phyloP scores from a whole-genome alignment of 768 basidiomycete genomes.

The Clitopilus passeckerianus region DNA sequence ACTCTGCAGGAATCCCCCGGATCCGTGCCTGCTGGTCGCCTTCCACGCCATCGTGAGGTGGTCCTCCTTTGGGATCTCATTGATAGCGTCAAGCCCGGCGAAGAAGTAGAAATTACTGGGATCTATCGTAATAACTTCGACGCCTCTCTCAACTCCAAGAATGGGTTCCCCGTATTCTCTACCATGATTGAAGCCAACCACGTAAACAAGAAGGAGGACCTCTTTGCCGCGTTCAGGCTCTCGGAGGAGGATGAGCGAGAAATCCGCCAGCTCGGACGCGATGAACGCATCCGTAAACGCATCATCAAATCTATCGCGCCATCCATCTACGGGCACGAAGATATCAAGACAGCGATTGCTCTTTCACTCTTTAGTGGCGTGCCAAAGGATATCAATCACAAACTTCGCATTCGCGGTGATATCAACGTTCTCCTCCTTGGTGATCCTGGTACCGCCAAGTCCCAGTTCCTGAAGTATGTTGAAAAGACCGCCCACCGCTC shows the following conservation, averaged over 20 bases:
- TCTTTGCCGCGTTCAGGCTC: constrained; percentile 96
- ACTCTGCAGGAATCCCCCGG: constrained; percentile 97
- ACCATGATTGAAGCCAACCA: constrained; percentile 98
- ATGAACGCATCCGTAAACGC: constrained; percentile 93
- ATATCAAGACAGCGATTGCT: constrained; percentile 97
- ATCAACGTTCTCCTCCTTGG: constrained; percentile 96
- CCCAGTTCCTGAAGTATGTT: constrained; percentile 97
- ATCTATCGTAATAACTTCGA: constrained; percentile 99
- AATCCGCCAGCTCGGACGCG: constrained; percentile 81
- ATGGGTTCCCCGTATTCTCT: constrained; percentile 99
- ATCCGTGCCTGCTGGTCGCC: constrained; percentile 93
- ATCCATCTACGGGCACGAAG: constrained; percentile 98
- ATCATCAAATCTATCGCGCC: constrained; percentile 99
- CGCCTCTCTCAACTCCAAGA: constrained; percentile 95
- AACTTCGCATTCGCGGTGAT: constrained; percentile 94
- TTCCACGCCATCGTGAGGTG: constrained; percentile 95
- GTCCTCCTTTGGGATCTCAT: constrained; percentile 97
- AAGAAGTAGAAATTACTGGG: constrained; percentile 98
- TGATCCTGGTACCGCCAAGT: constrained; percentile 98
- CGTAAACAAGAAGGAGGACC: constrained; percentile 97
- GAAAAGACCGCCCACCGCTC: constrained; percentile 98
- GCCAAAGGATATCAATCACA: constrained; percentile 93
- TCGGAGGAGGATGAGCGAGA: constrained; percentile 96
- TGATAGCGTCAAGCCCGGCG: constrained; percentile 96
- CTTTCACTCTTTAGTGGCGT: constrained; percentile 94